Base-by-base conservation (phyloP, 257 asterid genomes). In the Nicotiana undulata region DNA sequence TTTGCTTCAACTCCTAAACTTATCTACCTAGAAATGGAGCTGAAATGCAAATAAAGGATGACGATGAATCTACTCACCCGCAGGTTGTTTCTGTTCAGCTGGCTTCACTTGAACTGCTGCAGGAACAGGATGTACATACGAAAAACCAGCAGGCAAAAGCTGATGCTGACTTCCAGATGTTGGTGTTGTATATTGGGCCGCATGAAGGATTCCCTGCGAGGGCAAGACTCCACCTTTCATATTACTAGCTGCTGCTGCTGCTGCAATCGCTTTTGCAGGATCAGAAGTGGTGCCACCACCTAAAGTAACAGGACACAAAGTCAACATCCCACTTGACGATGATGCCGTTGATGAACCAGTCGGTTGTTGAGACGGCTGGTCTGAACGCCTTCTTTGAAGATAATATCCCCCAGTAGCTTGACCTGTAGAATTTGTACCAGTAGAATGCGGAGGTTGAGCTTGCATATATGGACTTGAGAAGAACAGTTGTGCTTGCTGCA, bases 251-350 rank as follows among this genome's bases (percentile, higher is more conserved):
- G 97, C 97, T 2, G 87, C 82, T 1, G 89, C 88, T 8, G 87
- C 87, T 51, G 97, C 97, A 22, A 92, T 89, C 40, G 98, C 97
- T 84, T 93, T 95, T 34, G 97, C 92, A 2, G 99, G 99, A 86
- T 95, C 98, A 16, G 89, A 90, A 1, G 97, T 92, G 82, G 80
- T 84, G 17, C 90, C 80, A 63, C 90, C 85, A 31, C 87, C 72
- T 49, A 83, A 55, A 1, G 92, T 80, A 20, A 79, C 91, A 29
- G 91, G 85, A 83, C 86, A 84, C 49, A 91, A 56, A 0, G 96
- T 88, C 63, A 92, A 59, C 82, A 85, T 83, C 76, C 95, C 97
- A 59, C 83, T 72, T 9, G 94, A 84, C 7, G 93, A 84, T 0
- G 88, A 82, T 0, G 87, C 70, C 0, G 83, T 82, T 0, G 88